Evolutionary conservation across 2,329 filamentous ascomycete genomes (phyloP), one percentile per base, ranked within the genome.

Genomic region (Phoma sp.): DNA sequence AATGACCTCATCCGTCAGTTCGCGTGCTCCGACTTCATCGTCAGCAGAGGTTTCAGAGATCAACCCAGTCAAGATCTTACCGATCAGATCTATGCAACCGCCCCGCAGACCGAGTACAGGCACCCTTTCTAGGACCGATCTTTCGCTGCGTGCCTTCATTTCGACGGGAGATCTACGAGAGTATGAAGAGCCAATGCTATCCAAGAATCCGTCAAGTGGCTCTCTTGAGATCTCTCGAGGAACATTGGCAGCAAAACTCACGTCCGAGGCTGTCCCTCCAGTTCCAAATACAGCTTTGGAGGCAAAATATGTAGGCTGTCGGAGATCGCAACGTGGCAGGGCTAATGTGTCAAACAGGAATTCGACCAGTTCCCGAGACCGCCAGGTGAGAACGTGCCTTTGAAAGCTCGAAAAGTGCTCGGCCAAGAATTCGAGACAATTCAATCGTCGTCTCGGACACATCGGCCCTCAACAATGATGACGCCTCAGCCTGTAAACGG

Each of bases 11-110:
- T 52, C 35, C 3, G 40, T 29, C 13, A 5, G 29, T 13, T 58
- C 58, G 14, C 52, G 60, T 18, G 53, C 57, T 3, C 33, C 41
- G 4, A 62, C 52, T 13, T 41, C 59, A 10, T 51, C 45, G 7
- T 52, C 51, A 9, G 25, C 23, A 1, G 46, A 41, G 25, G 41
- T 22, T 1, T 53, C 40, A 22, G 41, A 35, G 7, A 47, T 24
- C 6, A 35, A 45, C 13, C 13, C 41, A 13, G 24, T 57, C 1
- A 60, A 55, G 38, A 52, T 64, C 38, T 55, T 42, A 7, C 66
- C 66, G 13, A 67, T 69, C 37, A 55, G 66, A 7, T 60, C 62
- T 0, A 68, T 67, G 65, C 59, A 61, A 33, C 59, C 61, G n/a
- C 43, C 65, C 30, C 58, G 62, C 14, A 55, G 59, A 18, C 2